Conservation (phyloP, 2,329 filamentous ascomycete species). For the Trichoderma citrinoviride region DNA sequence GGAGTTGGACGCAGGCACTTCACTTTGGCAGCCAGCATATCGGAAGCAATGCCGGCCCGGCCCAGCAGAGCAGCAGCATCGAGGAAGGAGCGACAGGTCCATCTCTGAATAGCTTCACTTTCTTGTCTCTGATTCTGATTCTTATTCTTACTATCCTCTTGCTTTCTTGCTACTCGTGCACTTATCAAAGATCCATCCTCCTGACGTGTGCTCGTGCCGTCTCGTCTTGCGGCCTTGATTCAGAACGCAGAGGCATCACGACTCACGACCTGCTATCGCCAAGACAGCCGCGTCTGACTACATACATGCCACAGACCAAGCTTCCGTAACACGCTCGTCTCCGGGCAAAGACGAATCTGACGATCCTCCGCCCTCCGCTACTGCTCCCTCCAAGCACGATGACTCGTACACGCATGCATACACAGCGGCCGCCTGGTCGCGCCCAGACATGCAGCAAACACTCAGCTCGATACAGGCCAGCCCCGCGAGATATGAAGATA, state of each 20-base stretch:
- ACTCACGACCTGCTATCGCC: too few species aligned
- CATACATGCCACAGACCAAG: too few species aligned
- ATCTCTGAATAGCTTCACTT: neutral
- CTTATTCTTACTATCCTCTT: neutral
- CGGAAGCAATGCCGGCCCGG: constrained; percentile 19
- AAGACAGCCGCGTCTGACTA: too few species aligned
- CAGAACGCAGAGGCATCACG: too few species aligned
- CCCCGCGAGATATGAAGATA: too few species aligned
- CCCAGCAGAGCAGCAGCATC: neutral
- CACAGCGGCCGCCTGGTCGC: neutral
- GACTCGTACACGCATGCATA: neutral
- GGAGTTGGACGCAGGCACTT: neutral
- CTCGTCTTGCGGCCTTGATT: too few species aligned
- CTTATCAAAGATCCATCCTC: neutral
- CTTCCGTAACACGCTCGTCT: too few species aligned
- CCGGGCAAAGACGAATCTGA: too few species aligned
- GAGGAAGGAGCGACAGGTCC: neutral
- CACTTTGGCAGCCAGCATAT: constrained; percentile 7
- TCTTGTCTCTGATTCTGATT: neutral
- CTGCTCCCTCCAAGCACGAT: neutral
- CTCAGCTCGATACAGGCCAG: neutral
- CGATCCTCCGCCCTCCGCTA: neutral
- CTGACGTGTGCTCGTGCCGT: too few species aligned
- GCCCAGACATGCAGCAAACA: neutral
- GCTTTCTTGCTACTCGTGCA: neutral